A percentile compares a stretch with the other conserved stretches of the same genome.
Conservation (phyloP, 441 rosid genomes). For the Adansonia madagascariensis region DNA sequence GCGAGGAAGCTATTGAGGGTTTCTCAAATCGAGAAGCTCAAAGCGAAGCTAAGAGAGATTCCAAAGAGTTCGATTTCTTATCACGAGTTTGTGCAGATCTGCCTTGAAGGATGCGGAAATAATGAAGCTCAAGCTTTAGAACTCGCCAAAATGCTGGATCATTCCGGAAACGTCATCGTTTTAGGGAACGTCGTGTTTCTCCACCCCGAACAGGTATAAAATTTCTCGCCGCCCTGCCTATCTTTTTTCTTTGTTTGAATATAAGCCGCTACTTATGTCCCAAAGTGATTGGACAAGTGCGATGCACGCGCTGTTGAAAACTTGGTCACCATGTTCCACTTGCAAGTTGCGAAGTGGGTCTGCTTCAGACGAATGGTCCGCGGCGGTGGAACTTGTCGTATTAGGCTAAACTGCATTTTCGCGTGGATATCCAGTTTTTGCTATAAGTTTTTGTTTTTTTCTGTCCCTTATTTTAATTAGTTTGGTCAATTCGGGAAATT, state of each 20-base stretch:
- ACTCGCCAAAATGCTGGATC: slow-evolving; percentile 54
- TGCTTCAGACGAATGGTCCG: not conserved
- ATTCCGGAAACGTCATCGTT: slow-evolving; percentile 58
- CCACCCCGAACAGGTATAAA: slow-evolving; percentile 58
- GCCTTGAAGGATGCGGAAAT: slow-evolving; percentile 46
- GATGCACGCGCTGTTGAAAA: slow-evolving; percentile 4
- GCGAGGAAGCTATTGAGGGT: slow-evolving; percentile 55
- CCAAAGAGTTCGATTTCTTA: slow-evolving; percentile 46
- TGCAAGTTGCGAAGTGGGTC: not conserved
- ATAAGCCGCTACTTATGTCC: not conserved
- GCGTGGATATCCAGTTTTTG: too few species aligned
- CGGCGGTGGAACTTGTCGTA: not conserved
- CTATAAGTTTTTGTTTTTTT: too few species aligned
- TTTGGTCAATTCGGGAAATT: too few species aligned
- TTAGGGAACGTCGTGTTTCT: slow-evolving; percentile 55
- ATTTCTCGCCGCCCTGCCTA: not conserved
- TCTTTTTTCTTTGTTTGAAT: not conserved
- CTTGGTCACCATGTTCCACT: not conserved
- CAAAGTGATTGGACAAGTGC: not conserved
- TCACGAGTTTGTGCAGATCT: slow-evolving; percentile 43
- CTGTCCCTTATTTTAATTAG: too few species aligned
- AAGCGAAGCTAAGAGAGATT: slow-evolving; percentile 48
- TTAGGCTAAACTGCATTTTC: not conserved
- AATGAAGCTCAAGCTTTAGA: slow-evolving; percentile 41
- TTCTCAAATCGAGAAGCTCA: slow-evolving; percentile 48